These are phyloP conservation scores for Dendrothele bispora DNA, from an alignment of 768 basidiomycete genomes.

Conservation along the genomic window DNA sequence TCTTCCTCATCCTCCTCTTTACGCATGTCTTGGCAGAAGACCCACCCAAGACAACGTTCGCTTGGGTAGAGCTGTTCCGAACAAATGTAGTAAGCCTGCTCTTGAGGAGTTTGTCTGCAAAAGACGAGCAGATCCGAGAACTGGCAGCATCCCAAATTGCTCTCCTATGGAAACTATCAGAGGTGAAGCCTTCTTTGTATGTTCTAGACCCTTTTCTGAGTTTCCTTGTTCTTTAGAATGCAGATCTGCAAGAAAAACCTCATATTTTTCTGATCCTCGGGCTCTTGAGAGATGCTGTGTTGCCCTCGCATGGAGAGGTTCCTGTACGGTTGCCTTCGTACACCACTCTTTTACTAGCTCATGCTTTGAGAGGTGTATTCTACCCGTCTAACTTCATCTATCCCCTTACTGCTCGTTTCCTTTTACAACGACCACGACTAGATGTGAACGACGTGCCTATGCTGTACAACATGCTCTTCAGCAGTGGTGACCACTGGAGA, in stretches of 20 bases:
- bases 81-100: constrained; percentile 77
- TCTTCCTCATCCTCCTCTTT: constrained; percentile 71
- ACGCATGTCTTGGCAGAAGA: constrained; percentile 62
- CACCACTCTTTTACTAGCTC: constrained; percentile 77
- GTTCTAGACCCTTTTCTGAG: background rate
- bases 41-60: constrained; percentile 55
- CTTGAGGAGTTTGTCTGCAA: constrained; percentile 70
- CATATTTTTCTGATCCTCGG: constrained; percentile 73
- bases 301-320: constrained; percentile 36
- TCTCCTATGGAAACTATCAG: constrained; percentile 56
- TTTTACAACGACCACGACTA: constrained; percentile 83
- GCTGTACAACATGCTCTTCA: constrained; percentile 87
- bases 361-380: constrained; percentile 80
- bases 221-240: constrained; percentile 37
- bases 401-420: constrained; percentile 81
- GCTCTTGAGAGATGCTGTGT: constrained; percentile 59
- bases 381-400: constrained; percentile 89
- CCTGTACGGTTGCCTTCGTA: constrained; percentile 71
- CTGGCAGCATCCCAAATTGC: constrained; percentile 63
- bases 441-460: constrained; percentile 86
- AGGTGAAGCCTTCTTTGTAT: constrained; percentile 44
- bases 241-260: constrained; percentile 75
- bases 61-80: constrained; percentile 87
- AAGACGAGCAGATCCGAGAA: constrained; percentile 57
- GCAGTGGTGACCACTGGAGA: constrained; percentile 76